Base-by-base conservation (phyloP, 83 land plant species). In the Picea abies region DNA sequence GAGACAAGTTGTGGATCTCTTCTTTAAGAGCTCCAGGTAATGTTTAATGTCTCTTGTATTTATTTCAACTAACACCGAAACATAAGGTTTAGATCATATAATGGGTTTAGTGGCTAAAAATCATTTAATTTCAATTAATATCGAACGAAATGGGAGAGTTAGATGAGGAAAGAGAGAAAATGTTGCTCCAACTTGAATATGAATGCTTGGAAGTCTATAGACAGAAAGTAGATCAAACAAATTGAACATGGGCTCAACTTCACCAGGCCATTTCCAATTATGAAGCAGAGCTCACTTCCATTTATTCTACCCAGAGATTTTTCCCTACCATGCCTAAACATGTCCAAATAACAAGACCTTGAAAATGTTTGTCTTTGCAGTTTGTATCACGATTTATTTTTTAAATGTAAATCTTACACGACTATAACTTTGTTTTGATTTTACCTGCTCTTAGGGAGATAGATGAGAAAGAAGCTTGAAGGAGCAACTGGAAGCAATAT, bases 61-160 rank as follows among this genome's bases (percentile, higher is more conserved):
- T 56, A 56, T 56, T 56, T 56, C 60, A 56, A 17, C 60, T 14
- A 14, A 56, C 60, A 9, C 3, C n/a, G n/a, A n/a, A n/a, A n/a
- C n/a, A 20, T 26, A 22, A 22, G 9, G 26, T 66, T 0, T 25
- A 16, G 49, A 70, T 29, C 14, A 6, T 16, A 14, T 16, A 23
- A 23, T 1, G 23, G 35, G 25, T 56, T 75, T 22, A 37, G 39
- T 62, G 63, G 12, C 70, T 44, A 26, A 23, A 60, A 70, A 25
- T 7, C 72, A 80, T 11, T 64, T 9, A 60, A 15, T 78, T 76
- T 41, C 82, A 94, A 95, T 79, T 89, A 29, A 94, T 94, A 68
- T 94, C 95, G 97, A 92, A 94, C 81, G 97, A 94, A 86, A 88
- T 94, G 44, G 97, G 97, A 19, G 95, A 94, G 81, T 58, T 86